A percentile compares a stretch with the other conserved stretches of the same genome.
These are phyloP conservation scores for Oryza officinalis DNA, from an alignment of 176 grass and related monocot genomes.

Conservation along the genomic window DNA sequence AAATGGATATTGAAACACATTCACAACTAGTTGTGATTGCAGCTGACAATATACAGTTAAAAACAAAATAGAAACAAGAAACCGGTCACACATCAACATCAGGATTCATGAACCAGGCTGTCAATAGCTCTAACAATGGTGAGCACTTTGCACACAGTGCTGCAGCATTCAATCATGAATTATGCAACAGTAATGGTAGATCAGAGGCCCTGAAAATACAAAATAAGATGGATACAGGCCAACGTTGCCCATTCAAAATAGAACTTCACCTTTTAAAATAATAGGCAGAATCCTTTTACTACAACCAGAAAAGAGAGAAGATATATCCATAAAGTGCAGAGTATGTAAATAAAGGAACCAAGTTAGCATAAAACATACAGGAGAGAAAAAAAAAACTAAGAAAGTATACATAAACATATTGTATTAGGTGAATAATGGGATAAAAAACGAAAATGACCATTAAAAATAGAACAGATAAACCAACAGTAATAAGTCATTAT, in stretches of 20 bases:
- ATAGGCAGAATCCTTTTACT: not conserved
- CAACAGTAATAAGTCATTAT: not conserved
- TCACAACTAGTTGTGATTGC: constrained; percentile 4
- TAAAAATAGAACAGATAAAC: constrained; percentile 19
- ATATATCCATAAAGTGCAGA: not conserved
- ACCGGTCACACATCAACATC: constrained; percentile 6
- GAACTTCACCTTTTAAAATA: not conserved
- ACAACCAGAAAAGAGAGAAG: not conserved
- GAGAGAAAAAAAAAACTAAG: not conserved
- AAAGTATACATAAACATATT: not conserved
- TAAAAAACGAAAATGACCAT: constrained; percentile 21
- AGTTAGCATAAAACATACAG: not conserved
- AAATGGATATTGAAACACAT: not conserved
- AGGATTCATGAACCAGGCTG: constrained; percentile 10
- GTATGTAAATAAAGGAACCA: not conserved
- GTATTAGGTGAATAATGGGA: not conserved
- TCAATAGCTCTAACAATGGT: not conserved
- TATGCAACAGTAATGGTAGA: not conserved
- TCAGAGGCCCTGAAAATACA: not conserved
- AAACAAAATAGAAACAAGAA: constrained; percentile 16
- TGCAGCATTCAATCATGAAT: constrained; percentile 19
- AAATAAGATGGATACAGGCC: not conserved
- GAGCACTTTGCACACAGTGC: not conserved
- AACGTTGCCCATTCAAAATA: not conserved
- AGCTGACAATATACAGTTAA: constrained; percentile 27